Evolutionary conservation across 805 yeast genomes (phyloP).

Genomic region (Blastobotrys robertii): DNA sequence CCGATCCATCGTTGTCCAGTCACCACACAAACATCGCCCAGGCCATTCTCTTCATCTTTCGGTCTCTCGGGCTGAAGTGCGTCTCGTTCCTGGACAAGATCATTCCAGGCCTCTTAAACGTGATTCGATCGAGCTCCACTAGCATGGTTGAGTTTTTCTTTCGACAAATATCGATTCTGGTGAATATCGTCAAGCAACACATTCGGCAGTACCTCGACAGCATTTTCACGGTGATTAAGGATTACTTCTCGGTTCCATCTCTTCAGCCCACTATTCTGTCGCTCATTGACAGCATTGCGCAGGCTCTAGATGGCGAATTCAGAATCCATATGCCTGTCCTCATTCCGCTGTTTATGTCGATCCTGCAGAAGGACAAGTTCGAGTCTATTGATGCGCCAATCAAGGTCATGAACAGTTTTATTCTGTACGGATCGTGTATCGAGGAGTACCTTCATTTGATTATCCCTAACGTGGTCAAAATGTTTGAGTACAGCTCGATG

Average conservation of each 20-base stretch:
- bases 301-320: conserved; percentile 86
- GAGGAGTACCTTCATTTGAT: conserved; percentile 84
- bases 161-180: conserved; percentile 74
- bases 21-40: conserved; percentile 93
- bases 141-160: conserved; percentile 79
- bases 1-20: conserved; percentile 72
- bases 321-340: conserved; percentile 72
- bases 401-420: conserved; percentile 72
- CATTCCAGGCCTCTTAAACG: conserved; percentile 76
- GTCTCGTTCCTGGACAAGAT: conserved; percentile 83
- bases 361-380: conserved; percentile 58
- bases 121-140: conserved; percentile 65
- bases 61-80: conserved; percentile 78
- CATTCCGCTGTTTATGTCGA: conserved; percentile 63
- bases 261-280: conserved; percentile 72
- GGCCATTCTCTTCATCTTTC: conserved; percentile 85
- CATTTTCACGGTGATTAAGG: conserved; percentile 65
- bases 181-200: conserved; percentile 79
- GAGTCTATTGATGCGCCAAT: conserved; percentile 48
- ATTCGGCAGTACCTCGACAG: conserved; percentile 73
- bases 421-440: conserved; percentile 75
- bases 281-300: conserved; percentile 73
- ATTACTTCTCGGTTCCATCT: conserved; percentile 53
- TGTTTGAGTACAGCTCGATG: conserved; percentile 62
- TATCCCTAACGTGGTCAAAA: conserved; percentile 72